Evolutionary conservation across 73 alveolate species (phyloP).

Genomic region (Urostyla sp.): DNA sequence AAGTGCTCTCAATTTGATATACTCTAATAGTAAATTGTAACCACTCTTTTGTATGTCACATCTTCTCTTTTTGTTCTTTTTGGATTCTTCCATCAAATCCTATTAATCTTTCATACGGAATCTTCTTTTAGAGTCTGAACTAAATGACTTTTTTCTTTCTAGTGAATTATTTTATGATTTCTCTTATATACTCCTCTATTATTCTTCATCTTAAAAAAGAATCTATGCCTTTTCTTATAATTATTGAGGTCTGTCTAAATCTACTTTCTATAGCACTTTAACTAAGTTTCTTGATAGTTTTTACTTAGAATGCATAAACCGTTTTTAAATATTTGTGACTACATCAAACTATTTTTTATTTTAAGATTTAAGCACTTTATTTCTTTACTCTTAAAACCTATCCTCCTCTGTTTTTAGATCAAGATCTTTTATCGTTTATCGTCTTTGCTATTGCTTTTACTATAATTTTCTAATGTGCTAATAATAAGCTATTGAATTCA

Average conservation of each 20-base stretch:
- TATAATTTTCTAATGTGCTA: background rate
- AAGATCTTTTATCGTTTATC: background rate
- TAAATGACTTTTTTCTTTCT: background rate
- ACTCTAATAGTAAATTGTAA: slow-evolving; percentile 3
- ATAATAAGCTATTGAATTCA: no score
- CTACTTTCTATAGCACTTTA: slow-evolving; percentile 18
- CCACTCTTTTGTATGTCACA: background rate
- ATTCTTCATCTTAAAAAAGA: background rate
- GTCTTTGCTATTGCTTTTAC: background rate
- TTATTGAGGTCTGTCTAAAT: slow-evolving; percentile 23
- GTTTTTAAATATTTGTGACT: background rate
- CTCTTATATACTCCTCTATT: background rate
- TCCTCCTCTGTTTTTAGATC: no score
- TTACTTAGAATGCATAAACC: slow-evolving; percentile 5
- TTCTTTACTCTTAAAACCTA: no score
- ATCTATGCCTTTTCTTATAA: slow-evolving; percentile 16
- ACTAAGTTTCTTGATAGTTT: slow-evolving; percentile 4
- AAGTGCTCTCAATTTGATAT: slow-evolving; percentile 6
- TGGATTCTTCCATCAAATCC: background rate
- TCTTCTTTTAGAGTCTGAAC: background rate
- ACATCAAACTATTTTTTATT: background rate
- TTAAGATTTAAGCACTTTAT: background rate
- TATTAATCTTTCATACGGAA: background rate
- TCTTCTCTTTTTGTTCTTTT: slow-evolving; percentile 2
- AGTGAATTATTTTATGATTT: background rate